phyloP scores from a whole-genome alignment of 768 basidiomycete genomes.

The Chalciporus sphaerocephalus region DNA sequence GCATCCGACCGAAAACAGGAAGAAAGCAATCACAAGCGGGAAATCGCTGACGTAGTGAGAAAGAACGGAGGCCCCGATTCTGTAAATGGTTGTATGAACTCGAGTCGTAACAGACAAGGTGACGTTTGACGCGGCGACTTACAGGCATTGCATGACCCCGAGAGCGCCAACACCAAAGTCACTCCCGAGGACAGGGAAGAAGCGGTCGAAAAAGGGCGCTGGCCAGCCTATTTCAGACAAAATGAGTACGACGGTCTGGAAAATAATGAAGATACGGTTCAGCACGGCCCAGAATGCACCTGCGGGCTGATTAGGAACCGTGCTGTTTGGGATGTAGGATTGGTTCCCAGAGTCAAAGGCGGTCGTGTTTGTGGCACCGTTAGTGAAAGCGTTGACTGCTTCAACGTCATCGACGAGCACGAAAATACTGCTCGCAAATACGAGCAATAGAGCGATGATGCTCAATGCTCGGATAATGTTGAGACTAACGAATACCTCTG shows the following conservation, averaged over 20 bases:
- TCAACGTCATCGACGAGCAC: constrained; percentile 72
- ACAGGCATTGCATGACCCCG: constrained; percentile 85
- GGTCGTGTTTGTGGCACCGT: constrained; percentile 34
- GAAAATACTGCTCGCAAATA: constrained; percentile 72
- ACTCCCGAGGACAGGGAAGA: constrained; percentile 85
- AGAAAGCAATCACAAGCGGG: constrained; percentile 81
- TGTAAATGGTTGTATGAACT: constrained; percentile 27
- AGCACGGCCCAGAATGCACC: constrained; percentile 91
- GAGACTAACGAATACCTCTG: constrained; percentile 65
- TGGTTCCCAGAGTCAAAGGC: constrained; percentile 49
- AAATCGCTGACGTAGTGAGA: constrained; percentile 79
- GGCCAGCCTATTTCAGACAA: constrained; percentile 59
- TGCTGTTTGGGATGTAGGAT: constrained; percentile 81
- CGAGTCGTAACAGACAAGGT: neutral
- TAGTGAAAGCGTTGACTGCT: constrained; percentile 62
- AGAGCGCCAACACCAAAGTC: constrained; percentile 84
- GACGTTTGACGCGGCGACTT: constrained; percentile 26
- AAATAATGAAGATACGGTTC: constrained; percentile 79
- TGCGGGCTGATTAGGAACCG: constrained; percentile 90
- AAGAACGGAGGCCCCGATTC: constrained; percentile 65
- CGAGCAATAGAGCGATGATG: constrained; percentile 73
- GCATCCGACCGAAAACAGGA: constrained; percentile 80
- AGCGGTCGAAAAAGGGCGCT: constrained; percentile 72
- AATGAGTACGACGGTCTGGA: constrained; percentile 73
- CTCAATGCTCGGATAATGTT: constrained; percentile 74